Base-by-base conservation (phyloP, 495 filamentous ascomycete genomes). In the Tuber umbilicatum region DNA sequence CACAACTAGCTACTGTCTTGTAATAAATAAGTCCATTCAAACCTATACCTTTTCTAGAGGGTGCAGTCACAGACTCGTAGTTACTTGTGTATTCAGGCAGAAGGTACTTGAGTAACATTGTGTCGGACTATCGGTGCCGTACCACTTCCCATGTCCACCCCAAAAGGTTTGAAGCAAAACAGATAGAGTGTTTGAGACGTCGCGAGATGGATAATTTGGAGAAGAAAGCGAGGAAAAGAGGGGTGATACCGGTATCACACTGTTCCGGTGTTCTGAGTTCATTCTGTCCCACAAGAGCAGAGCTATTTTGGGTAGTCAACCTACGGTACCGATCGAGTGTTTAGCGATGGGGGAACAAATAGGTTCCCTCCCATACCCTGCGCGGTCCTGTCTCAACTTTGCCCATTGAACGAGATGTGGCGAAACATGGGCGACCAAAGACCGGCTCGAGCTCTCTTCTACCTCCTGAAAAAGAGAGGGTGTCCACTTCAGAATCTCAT, bases 151-250 rank as follows among this genome's bases (percentile, higher is more conserved):
- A 60, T 27, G 50, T 27, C 50, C 45, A 23, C 12, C 50, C 50
- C 50, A 27, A 31, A 0, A 10, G 27, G 50, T 27, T 60, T 31
- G 50, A 27, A 27, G 50, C 27, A 60, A 60, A 27, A 31, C 50
- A 31, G 16, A 60, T 60, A 60, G 35, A 67, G 69, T 78, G 68
- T 76, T 73, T 76, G 71, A 78, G 74, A 77, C 67, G 60, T 71
- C 76, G 71, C 70, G 45, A 76, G 47, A 71, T 78, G 69, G 74
- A 42, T 77, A 75, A 69, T 70, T 69, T 45, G 64, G 73, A 68
- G 39, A 69, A 40, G 23, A 47, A 38, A 37, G 60, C 60, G 60
- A 27, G 64, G 71, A 40, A 67, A 64, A 39, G 72, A 43, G 73
- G 64, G 73, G 31, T 47, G 45, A 45, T 45, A 69, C 37, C 41